Conservation (phyloP, 176 grass and related monocot species). For the Tillandsia leiboldiana region DNA sequence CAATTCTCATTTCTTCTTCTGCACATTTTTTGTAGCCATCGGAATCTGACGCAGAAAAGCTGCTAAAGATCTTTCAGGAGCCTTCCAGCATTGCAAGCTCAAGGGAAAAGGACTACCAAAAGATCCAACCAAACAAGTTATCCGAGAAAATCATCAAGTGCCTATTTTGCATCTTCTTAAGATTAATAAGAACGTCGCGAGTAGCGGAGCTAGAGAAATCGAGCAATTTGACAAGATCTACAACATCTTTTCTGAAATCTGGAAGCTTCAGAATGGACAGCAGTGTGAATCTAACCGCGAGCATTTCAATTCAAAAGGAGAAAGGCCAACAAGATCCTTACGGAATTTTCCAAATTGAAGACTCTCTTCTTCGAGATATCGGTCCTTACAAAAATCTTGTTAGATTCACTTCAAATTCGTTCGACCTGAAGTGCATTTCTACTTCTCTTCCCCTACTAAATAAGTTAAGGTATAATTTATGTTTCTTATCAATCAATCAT, state of each 20-base stretch:
- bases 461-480: constrained; percentile 49
- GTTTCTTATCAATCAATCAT: background rate
- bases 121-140: constrained; percentile 65
- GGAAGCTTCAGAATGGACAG: constrained; percentile 41
- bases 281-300: constrained; percentile 6
- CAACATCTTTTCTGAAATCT: constrained; percentile 21
- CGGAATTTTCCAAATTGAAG: constrained; percentile 48
- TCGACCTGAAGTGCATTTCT: constrained; percentile 50
- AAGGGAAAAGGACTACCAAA: constrained; percentile 15
- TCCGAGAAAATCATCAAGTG: constrained; percentile 89
- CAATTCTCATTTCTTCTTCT: constrained; percentile 7
- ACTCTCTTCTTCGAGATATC: constrained; percentile 64
- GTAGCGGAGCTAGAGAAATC: constrained; percentile 41
- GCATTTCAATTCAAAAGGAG: constrained; percentile 4
- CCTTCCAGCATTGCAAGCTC: constrained; percentile 2
- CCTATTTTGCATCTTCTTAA: constrained; percentile 70
- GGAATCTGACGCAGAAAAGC: constrained; percentile 16
- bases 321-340: constrained; percentile 76
- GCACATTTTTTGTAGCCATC: background rate
- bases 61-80: constrained; percentile 21
- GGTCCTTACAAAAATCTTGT: constrained; percentile 92
- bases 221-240: constrained; percentile 35
- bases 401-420: constrained; percentile 51
- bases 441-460: constrained; percentile 50
- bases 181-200: constrained; percentile 59